Conservation (phyloP, 75 land plant genomes). For the Azolla pinnata region DNA sequence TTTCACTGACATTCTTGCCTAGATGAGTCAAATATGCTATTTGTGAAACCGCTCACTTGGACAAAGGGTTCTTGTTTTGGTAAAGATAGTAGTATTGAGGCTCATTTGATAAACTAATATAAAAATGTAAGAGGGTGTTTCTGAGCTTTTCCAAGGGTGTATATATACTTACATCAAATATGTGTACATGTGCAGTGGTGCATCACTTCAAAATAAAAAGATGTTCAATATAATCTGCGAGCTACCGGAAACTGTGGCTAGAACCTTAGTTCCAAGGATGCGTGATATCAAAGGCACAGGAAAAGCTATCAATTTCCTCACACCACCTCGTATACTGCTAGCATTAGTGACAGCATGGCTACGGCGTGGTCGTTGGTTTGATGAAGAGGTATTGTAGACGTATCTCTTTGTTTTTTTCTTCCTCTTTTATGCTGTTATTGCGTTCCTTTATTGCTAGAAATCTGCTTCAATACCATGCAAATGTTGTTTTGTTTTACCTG, state of each 20-base stretch:
- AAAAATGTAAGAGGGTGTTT: too few species aligned
- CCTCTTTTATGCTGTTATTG: background rate
- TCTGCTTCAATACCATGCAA: background rate
- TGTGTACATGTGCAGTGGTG: constrained; percentile 96
- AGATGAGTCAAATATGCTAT: too few species aligned
- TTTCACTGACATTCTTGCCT: too few species aligned
- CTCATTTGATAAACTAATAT: too few species aligned
- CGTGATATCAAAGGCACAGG: constrained; percentile 89
- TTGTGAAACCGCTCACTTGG: too few species aligned
- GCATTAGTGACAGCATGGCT: constrained; percentile 92
- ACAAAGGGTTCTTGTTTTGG: too few species aligned
- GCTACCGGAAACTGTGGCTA: constrained; percentile 97
- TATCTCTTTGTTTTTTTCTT: background rate
- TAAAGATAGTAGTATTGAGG: too few species aligned
- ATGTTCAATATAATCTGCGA: constrained; percentile 97
- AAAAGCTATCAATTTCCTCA: constrained; percentile 81
- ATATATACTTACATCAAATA: too few species aligned
- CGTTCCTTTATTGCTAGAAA: background rate
- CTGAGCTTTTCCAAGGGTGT: too few species aligned
- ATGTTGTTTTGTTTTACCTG: background rate
- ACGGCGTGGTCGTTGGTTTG: constrained; percentile 95
- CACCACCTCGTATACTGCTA: constrained; percentile 87
- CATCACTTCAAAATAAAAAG: constrained; percentile 76
- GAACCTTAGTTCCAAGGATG: constrained; percentile 83
- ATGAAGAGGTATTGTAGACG: constrained; percentile 62